phyloP scores from a whole-genome alignment of 441 rosid species.

The Adansonia gregorii region DNA sequence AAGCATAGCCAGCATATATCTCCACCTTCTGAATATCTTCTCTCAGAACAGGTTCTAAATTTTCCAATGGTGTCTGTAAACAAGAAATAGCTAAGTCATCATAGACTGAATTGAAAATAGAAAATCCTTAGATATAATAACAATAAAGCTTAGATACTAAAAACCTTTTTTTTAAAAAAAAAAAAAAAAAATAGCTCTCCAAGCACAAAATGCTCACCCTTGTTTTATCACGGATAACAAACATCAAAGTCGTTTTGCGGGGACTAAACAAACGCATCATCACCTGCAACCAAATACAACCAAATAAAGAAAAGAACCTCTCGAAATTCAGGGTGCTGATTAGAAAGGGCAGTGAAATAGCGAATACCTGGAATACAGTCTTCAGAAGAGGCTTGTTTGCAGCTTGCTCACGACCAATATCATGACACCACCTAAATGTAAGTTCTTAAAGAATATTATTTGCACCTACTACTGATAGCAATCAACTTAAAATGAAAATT shows the following conservation, averaged over 20 bases:
- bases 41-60: conserved; percentile 91
- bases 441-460: conserved; percentile 20
- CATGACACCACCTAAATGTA: conserved; percentile 85
- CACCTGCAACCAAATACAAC: conserved; percentile 57
- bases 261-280: conserved; percentile 99
- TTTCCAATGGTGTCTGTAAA: conserved; percentile 91
- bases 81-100: conserved; percentile 28
- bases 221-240: conserved; percentile 98
- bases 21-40: conserved; percentile 97
- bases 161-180: conserved; percentile 16
- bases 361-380: conserved; percentile 92
- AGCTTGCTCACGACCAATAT: conserved; percentile 99
- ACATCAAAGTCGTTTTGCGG: conserved; percentile 95
- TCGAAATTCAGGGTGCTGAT: background rate
- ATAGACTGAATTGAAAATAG: background rate
- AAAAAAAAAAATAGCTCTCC: conserved; percentile 18
- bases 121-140: conserved; percentile 16
- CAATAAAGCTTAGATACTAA: conserved; percentile 10
- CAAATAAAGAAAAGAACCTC: background rate
- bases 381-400: conserved; percentile 93
- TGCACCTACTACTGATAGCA: background rate
- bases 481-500: background rate
- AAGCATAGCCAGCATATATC: conserved; percentile 27
- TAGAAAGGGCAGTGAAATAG: conserved; percentile 16
- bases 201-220: conserved; percentile 51